These are phyloP conservation scores for Parasitella parasitica DNA, from an alignment of 371 early-diverging fungal species.

Conservation along the genomic window DNA sequence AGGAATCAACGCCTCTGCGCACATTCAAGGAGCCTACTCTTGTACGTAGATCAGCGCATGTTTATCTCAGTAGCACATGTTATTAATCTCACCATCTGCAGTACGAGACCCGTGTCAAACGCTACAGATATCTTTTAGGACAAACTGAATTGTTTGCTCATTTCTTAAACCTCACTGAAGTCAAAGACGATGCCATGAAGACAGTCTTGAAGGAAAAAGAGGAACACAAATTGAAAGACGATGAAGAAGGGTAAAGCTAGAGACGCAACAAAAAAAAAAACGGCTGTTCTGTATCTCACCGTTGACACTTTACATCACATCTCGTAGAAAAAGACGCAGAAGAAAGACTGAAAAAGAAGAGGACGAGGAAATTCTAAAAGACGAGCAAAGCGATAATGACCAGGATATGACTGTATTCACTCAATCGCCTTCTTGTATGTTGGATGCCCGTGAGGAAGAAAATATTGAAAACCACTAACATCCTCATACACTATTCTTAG, in stretches of 20 bases:
- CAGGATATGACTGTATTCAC: conserved; percentile 72
- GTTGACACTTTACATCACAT: background rate
- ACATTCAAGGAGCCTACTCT: conserved; percentile 24
- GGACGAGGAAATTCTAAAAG: conserved; percentile 83
- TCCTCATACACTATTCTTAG: conserved; percentile 29
- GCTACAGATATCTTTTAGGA: conserved; percentile 85
- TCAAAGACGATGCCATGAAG: conserved; percentile 44
- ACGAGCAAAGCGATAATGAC: conserved; percentile 65
- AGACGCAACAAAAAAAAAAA: too few relatives aligned
- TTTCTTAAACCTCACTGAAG: conserved; percentile 61
- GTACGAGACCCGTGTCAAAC: conserved; percentile 46
- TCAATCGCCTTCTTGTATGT: conserved; percentile 84
- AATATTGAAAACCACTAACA: background rate
- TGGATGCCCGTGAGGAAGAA: background rate
- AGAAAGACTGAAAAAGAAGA: conserved; percentile 97
- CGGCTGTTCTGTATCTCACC: background rate
- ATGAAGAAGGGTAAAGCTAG: conserved; percentile 44
- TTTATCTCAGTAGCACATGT: too few relatives aligned
- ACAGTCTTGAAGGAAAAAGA: conserved; percentile 45
- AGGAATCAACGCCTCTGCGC: conserved; percentile 23
- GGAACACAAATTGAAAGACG: conserved; percentile 30
- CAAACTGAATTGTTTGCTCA: conserved; percentile 81
- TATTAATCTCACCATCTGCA: conserved; percentile 3
- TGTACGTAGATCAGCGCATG: conserved; percentile 1
- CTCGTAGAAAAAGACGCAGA: conserved; percentile 68